Conservation (phyloP, 2,329 filamentous ascomycete genomes). For the Aspergillus tamarii region DNA sequence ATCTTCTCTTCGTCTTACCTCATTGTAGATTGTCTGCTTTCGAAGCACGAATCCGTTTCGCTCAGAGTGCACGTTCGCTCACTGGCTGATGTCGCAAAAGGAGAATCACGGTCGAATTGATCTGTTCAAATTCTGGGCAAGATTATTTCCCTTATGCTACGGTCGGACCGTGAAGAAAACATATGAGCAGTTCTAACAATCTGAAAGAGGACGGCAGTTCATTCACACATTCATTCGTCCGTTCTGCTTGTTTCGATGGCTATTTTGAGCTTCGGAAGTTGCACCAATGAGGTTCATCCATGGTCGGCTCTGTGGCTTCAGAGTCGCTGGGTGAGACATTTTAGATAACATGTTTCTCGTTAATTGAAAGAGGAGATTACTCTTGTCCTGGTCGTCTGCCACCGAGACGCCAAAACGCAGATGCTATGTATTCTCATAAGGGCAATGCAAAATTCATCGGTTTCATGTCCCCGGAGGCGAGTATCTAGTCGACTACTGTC, state of each 20-base stretch:
- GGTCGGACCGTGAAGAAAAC: slow-evolving; percentile 34
- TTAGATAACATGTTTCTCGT: not conserved
- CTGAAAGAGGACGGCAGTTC: not conserved
- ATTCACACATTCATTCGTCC: slow-evolving; percentile 3
- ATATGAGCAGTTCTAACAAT: slow-evolving; percentile 26
- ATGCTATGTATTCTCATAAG: not conserved
- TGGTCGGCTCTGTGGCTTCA: not conserved
- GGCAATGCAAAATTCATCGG: not conserved
- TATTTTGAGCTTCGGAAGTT: not conserved
- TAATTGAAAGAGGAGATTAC: not conserved
- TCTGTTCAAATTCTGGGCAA: slow-evolving; percentile 35
- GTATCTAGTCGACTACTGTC: not conserved
- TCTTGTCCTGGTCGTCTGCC: not conserved
- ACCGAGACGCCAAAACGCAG: not conserved
- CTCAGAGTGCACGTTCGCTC: slow-evolving; percentile 35
- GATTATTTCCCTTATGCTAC: slow-evolving; percentile 39
- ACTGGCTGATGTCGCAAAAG: slow-evolving; percentile 34
- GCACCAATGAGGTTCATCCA: slow-evolving; percentile 2
- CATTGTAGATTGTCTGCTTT: slow-evolving; percentile 30
- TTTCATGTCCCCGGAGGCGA: not conserved
- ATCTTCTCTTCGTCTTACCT: slow-evolving; percentile 15
- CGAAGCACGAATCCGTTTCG: slow-evolving; percentile 34
- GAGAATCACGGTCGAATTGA: slow-evolving; percentile 20
- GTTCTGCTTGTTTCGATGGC: not conserved
- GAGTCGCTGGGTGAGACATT: not conserved